Conservation (phyloP, 257 asterid genomes). For the Nicotiana knightiana region DNA sequence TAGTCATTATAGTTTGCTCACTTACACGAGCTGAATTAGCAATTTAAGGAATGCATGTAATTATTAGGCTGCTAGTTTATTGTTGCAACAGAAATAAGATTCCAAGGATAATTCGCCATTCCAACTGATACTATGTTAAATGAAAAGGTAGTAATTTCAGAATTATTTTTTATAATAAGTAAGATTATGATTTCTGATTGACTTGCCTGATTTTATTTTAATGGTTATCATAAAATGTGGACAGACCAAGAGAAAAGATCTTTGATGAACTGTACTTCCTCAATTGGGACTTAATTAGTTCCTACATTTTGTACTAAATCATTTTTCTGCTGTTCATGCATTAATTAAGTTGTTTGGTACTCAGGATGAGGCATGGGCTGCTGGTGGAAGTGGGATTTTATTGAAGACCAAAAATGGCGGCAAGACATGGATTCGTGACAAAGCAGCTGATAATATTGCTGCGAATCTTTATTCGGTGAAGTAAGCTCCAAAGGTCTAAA, state of each 20-base stretch:
- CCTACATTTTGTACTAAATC: background rate
- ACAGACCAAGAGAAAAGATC: background rate
- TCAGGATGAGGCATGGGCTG: conserved; percentile 98
- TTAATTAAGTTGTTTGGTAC: conserved; percentile 1
- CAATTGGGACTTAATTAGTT: background rate
- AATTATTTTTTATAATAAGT: background rate
- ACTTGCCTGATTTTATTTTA: background rate
- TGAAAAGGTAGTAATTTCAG: background rate
- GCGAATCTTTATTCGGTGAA: conserved; percentile 93
- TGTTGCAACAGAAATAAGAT: background rate
- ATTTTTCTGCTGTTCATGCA: background rate
- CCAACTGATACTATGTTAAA: background rate
- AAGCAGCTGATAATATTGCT: conserved; percentile 94
- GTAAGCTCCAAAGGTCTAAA: conserved; percentile 41
- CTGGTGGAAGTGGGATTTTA: conserved; percentile 95
- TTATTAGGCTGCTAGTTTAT: background rate
- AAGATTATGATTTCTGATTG: background rate
- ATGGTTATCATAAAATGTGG: background rate
- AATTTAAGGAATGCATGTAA: background rate
- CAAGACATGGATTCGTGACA: conserved; percentile 86
- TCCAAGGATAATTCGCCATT: background rate
- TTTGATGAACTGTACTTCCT: background rate
- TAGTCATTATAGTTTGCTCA: background rate
- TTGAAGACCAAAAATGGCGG: conserved; percentile 86
- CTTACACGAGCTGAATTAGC: background rate